These are phyloP conservation scores for Guadua angustifolia DNA, from an alignment of 176 grass and related monocot species.

Conservation along the genomic window DNA sequence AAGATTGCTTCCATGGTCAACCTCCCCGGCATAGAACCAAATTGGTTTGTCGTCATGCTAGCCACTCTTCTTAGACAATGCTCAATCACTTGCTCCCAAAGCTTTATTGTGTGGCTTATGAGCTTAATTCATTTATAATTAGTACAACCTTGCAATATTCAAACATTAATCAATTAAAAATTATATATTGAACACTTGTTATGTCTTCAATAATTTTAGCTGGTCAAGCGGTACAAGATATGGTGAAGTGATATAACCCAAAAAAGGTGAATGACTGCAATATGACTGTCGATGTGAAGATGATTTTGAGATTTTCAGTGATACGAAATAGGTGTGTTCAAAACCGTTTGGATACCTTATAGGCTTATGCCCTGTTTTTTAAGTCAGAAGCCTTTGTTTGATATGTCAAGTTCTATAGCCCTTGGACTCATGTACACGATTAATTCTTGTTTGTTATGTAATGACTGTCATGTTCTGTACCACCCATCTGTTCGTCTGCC, in stretches of 20 bases:
- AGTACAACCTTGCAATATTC: background rate
- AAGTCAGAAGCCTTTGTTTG: background rate
- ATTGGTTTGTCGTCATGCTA: too few relatives aligned
- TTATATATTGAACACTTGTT: background rate
- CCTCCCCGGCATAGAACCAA: too few relatives aligned
- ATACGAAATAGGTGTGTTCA: background rate
- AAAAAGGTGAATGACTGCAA: background rate
- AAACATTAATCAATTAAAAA: background rate
- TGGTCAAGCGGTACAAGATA: background rate
- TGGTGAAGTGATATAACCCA: background rate
- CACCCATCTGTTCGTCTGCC: background rate
- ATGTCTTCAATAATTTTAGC: background rate
- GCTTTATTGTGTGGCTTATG: too few relatives aligned
- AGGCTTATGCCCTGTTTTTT: background rate
- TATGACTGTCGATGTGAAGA: background rate
- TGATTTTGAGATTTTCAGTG: background rate
- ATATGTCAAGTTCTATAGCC: background rate
- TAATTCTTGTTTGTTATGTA: background rate
- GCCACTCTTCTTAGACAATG: too few relatives aligned
- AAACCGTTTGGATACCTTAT: background rate
- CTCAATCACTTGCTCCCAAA: too few relatives aligned
- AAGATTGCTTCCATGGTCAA: too few relatives aligned
- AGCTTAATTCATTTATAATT: too few relatives aligned
- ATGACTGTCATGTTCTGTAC: background rate
- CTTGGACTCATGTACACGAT: background rate